Base-by-base conservation (phyloP, 257 asterid species). In the Agastache rugosa region DNA sequence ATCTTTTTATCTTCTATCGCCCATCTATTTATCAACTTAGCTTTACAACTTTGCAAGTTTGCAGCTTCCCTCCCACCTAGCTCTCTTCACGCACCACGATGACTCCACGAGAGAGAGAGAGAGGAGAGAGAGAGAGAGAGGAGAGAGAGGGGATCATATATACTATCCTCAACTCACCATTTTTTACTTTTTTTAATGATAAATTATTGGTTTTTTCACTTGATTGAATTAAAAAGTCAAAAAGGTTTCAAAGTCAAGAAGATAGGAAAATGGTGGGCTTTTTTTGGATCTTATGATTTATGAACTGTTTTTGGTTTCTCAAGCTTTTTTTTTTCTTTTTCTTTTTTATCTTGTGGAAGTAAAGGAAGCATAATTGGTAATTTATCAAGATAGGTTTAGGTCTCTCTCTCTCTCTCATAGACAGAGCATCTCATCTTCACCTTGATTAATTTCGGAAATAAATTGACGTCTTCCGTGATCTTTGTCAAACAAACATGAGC, bases 181-280 rank as follows among this genome's bases (percentile, higher is more conserved):
- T 41, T 44, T 63, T 50, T 34, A 20, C 12, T 1, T 39, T 74
- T 45, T 56, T 37, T 25, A 48, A n/a, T 16, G 1, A 68, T 9
- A 68, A 72, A 23, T 62, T 50, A 34, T 78, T 77, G 74, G 39
- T 72, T 65, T 71, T 20, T 48, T 75, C 74, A 63, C 45, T 69
- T 47, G 37, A 75, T 74, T 74, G 75, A 80, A 71, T 74, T 48
- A 56, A 72, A 80, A 78, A 70, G 80, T 81, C 84, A 81, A 78
- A 60, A 76, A 29, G 78, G 66, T 2, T 19, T 31, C 56, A 27
- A 56, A 59, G 66, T 34, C 25, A 45, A 63, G 63, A 17, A 17
- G 60, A 39, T 44, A 61, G 42, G 61, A 29, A 31, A 5, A 29
- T 69, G 75, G 75, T 80, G 78, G 75, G 73, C 78, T 44, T 56